These are phyloP conservation scores for Polygonum maritimum DNA, from an alignment of 148 eudicot species.

Conservation along the genomic window DNA sequence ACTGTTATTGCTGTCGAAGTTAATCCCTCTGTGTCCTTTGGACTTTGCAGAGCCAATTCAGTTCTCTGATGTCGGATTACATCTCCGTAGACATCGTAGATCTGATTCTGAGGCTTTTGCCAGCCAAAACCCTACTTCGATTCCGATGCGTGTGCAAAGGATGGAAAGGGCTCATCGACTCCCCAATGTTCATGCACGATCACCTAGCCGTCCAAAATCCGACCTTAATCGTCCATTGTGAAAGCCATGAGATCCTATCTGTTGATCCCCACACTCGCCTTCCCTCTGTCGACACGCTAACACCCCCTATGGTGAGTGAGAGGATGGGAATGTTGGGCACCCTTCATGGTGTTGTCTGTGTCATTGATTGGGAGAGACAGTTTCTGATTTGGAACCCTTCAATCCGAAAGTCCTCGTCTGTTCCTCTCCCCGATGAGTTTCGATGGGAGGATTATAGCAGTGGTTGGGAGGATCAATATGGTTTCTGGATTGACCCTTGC, in stretches of 20 bases:
- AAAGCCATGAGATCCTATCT: background rate
- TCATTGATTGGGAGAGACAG: background rate
- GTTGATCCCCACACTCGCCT: background rate
- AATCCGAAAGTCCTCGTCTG: background rate
- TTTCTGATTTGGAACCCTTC: background rate
- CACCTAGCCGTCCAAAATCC: background rate
- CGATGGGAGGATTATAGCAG: no score
- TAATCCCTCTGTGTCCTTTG: background rate
- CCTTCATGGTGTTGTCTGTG: background rate
- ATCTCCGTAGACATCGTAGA: background rate
- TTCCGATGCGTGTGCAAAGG: background rate
- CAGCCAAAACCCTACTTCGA: background rate
- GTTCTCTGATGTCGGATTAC: background rate
- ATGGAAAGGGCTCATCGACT: background rate
- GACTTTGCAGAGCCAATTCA: background rate
- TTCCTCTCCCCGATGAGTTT: no score
- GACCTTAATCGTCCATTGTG: background rate
- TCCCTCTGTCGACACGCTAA: no score
- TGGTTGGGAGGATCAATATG: background rate
- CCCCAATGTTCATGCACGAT: background rate
- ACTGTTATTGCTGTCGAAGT: background rate
- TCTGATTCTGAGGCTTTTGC: background rate
- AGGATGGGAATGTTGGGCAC: background rate
- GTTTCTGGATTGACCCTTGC: background rate
- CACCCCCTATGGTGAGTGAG: no score